Base-by-base conservation (phyloP, 495 filamentous ascomycete genomes). In the Oleoguttula mirabilis region DNA sequence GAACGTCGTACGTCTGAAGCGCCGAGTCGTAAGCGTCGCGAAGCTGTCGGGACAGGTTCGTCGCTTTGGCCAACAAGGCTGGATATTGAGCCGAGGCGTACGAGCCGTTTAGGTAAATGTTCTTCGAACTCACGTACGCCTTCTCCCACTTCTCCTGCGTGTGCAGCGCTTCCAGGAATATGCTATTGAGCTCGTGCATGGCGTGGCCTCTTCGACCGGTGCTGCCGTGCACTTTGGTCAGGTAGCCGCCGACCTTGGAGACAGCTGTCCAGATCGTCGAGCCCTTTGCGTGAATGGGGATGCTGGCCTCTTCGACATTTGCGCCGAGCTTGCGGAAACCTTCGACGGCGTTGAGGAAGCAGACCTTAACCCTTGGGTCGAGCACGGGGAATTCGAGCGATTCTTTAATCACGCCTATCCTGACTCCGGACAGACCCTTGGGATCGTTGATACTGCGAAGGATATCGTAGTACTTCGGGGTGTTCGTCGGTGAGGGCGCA, bases 201-300 rank as follows among this genome's bases (percentile, higher is more conserved):
- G 53, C 54, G 3, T 66, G 60, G 4, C 57, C 61, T 33, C 60
- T 37, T 45, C 65, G 45, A 2, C 68, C 68, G 11, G 58, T 59
- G 7, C 58, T 59, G 14, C 64, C 60, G 22, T 63, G 60, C 10
- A 66, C 43, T 0, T 66, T 54, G 25, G 58, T 65, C 12, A 66
- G 53, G 21, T 66, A 57, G 14, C 66, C 66, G 4, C 63, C 62
- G 12, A 66, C 56, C 22, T 66, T 60, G 36, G 58, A 57, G 20
- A 65, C 59, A n/a, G 62, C 66, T 1, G 66, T 71, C 70, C 71
- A 76, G 35, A 75, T 64, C 11, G 60, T 55, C 1, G 65, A 62
- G 0, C 62, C 69, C 32, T 67, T 56, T 12, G 55, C 51, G 44
- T 76, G 74, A 11, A 68, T 55, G 10, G 71, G 72, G 10, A 77